phyloP scores from a whole-genome alignment of 2,329 filamentous ascomycete genomes.

The Stagonosporopsis chrysanthemi region DNA sequence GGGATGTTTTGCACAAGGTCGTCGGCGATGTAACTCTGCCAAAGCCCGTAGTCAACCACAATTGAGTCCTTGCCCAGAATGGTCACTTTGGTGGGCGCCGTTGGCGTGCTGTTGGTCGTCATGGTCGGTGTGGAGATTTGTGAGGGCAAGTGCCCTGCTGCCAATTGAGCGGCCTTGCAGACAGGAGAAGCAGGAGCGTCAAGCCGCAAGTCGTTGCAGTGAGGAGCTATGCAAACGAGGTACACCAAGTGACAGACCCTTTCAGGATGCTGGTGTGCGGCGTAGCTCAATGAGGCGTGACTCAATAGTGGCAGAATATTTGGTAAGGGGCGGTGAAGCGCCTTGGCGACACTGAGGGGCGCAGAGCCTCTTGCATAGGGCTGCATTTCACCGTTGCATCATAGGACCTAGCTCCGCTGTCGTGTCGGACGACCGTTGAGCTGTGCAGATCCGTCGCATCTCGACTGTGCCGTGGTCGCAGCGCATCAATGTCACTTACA shows the following conservation, averaged over 20 bases:
- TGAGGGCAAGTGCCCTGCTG: slow-evolving; percentile 17
- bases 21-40: slow-evolving; percentile 79
- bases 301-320: slow-evolving; percentile 20
- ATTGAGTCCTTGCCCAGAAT: slow-evolving; percentile 92
- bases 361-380: background rate
- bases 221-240: slow-evolving; percentile 4
- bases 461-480: background rate
- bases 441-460: background rate
- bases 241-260: background rate
- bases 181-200: background rate
- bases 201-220: background rate
- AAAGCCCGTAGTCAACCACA: slow-evolving; percentile 88
- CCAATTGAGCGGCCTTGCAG: slow-evolving; percentile 8
- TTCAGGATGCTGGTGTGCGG: slow-evolving; percentile 9
- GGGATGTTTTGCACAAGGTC: slow-evolving; percentile 80
- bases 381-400: background rate
- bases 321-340: background rate
- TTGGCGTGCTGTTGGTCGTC: slow-evolving; percentile 39
- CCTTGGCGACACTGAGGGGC: background rate
- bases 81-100: slow-evolving; percentile 68
- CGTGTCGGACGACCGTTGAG: background rate
- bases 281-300: slow-evolving; percentile 15
- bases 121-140: slow-evolving; percentile 27
- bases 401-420: background rate
- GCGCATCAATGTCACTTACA: slow-evolving; percentile 62